Percentiles rank a stretch among this genome's conserved stretches.
phyloP scores from a whole-genome alignment of 1,284 basidiomycete species.

The Leccinum fallax region DNA sequence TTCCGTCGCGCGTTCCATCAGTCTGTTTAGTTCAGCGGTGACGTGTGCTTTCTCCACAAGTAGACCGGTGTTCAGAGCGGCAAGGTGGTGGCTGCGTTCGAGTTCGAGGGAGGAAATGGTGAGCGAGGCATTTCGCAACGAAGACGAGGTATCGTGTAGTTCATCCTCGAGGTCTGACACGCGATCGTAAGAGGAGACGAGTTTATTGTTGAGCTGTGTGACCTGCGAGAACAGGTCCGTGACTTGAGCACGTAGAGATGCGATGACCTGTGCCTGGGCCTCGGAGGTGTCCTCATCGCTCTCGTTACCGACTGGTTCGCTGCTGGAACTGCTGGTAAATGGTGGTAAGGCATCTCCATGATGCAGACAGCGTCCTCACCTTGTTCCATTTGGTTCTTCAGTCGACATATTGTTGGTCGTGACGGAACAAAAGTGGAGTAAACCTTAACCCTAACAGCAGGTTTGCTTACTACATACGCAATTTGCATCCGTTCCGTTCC shows the following conservation, averaged over 20 bases:
- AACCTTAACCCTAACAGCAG: conserved; percentile 21
- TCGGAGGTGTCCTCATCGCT: conserved; percentile 45
- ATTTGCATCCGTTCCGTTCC: background rate
- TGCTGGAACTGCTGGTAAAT: background rate
- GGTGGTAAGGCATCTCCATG: conserved; percentile 11
- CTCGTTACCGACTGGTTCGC: conserved; percentile 15
- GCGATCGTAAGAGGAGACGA: conserved; percentile 89
- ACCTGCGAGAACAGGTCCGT: conserved; percentile 89
- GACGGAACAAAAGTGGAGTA: conserved; percentile 4
- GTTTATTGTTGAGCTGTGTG: conserved; percentile 87
- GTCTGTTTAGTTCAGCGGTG: conserved; percentile 86
- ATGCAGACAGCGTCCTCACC: conserved; percentile 15
- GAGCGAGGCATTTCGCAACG: conserved; percentile 58
- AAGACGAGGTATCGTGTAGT: conserved; percentile 67
- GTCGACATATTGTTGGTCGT: conserved; percentile 16
- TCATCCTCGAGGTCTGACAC: conserved; percentile 94
- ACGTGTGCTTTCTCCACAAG: conserved; percentile 93
- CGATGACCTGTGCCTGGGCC: conserved; percentile 76
- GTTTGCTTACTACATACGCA: background rate
- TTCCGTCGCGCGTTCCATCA: conserved; percentile 94
- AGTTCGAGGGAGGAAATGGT: conserved; percentile 73
- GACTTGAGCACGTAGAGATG: conserved; percentile 78
- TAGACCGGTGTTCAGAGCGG: conserved; percentile 83
- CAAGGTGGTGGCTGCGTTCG: conserved; percentile 76
- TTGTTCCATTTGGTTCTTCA: conserved; percentile 11